Base-by-base conservation (phyloP, 2,329 filamentous ascomycete species). In the Magnaporthiopsis rhizophila region DNA sequence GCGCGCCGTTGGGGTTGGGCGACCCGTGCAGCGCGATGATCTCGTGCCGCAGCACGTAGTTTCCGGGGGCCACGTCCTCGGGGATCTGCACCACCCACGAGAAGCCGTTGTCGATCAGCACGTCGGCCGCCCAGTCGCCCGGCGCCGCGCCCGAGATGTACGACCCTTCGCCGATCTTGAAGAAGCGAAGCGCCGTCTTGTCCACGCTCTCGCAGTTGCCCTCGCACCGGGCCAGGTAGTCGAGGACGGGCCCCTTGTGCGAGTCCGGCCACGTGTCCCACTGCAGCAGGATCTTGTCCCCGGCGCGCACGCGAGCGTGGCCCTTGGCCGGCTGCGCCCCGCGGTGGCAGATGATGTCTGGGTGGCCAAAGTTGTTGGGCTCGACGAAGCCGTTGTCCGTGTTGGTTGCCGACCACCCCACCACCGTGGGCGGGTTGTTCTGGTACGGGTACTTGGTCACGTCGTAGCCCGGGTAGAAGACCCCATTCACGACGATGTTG, bases 401-500 rank as follows among this genome's bases (percentile, higher is more conserved):
- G 67, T 79, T 75, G 58, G 73, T 67, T 18, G 75, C 75, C 57
- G 72, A 71, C 79, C 79, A 81, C 56, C 77, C 79, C 58, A 76
- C 69, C 36, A 75, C 72, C 0, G 65, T 71, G 8, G 78, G 78
- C 30, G 76, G 76, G 62, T 72, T 67, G n/a, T 71, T 56, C 65
- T 71, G 67, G 68, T 77, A 79, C 12, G 74, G 75, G 66, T 74
- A 53, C 36, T 67, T 62, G 61, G 74, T 75, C 1, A 75, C 74
- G 66, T 79, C 73, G 68, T 80, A 81, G 65, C 75, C 77, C 50
- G 74, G 68, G 67, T 80, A 78, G 32, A 70, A 72, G 61, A 79
- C 73, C 30, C 79, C 92, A 72, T 97, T 86, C 65, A 97, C 94
- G 68, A 96, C 61, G 36, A 68, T 59, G 64, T 68, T 65, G 53